These are phyloP conservation scores for Gynandropsis gynandra DNA, from an alignment of 345 rosid genomes.

Conservation along the genomic window DNA sequence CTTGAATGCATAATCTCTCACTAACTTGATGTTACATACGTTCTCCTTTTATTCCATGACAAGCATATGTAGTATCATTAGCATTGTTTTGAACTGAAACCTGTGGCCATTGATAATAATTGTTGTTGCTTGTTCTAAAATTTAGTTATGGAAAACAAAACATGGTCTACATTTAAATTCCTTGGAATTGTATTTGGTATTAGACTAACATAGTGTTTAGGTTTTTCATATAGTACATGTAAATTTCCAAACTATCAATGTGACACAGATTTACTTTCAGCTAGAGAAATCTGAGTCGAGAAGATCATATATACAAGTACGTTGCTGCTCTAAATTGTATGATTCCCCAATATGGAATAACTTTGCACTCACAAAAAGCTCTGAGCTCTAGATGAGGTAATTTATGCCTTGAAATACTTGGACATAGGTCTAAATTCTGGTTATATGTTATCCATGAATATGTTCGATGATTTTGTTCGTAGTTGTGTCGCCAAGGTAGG, in stretches of 20 bases:
- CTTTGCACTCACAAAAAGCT: too few species aligned
- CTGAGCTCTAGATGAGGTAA: too few species aligned
- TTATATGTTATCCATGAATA: conserved; percentile 41
- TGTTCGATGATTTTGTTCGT: conserved; percentile 48
- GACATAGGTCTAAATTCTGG: conserved; percentile 57
- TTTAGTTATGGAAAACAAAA: not conserved
- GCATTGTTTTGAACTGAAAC: conserved; percentile 2
- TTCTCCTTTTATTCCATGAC: not conserved
- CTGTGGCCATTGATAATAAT: not conserved
- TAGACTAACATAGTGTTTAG: not conserved
- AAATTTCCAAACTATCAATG: conserved; percentile 12
- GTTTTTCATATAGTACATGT: not conserved
- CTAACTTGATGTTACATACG: not conserved
- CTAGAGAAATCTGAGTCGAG: conserved; percentile 67
- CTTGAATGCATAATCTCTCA: conserved; percentile 57
- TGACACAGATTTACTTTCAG: conserved; percentile 69
- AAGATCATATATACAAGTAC: conserved; percentile 75
- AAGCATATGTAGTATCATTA: not conserved
- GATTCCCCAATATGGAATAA: too few species aligned
- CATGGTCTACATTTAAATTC: not conserved
- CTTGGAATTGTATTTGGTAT: not conserved
- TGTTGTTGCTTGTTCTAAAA: too few species aligned
- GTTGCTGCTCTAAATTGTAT: conserved; percentile 91
- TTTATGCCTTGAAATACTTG: conserved; percentile 58
- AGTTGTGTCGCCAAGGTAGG: conserved; percentile 47